Evolutionary conservation across 345 rosid species (phyloP), one percentile per base, ranked within the genome.

Genomic region (Populus alba): DNA sequence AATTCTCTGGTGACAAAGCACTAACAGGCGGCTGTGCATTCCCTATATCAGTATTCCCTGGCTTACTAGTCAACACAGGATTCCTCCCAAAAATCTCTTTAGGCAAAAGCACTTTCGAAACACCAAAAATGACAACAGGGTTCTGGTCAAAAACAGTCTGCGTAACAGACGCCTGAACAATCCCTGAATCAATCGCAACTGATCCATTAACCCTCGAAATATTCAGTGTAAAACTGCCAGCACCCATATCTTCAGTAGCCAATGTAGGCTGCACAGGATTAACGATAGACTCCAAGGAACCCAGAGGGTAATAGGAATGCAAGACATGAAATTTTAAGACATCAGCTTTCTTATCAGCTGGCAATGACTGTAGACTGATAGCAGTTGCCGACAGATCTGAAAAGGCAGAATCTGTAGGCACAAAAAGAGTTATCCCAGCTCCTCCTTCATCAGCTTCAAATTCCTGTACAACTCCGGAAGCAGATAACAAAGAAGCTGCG

Each of bases 221-320:
- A 75, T 94, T 96, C 66, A 94, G 89, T 10, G 97, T 94, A 82
- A 83, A 92, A 3, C 93, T 87, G 1, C 94, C 94, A 0, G 97
- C 97, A 13, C 98, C 97, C 81, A 78, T 90, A 47, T 76, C 83
- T 68, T 96, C 98, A 15, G 98, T 96, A 0, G 97, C 97, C 70
- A 96, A 82, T 25, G 99, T 96, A 15, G 99, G 99, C 67, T 94
- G 91, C 61, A 92, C 90, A 61, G 97, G 99, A 68, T 94, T 94
- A 72, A 91, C 95, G 75, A 96, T 92, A 49, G 93, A 92, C 76
- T 96, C 97, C 5, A 96, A 88, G 0, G 95, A 91, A 25, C 99
- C 99, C 7, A 96, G 87, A 0, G 99, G 97, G 81, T 96, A 96
- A 68, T 96, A 96, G 0, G 98, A 92, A 82, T 90, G 98, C 62